Base-by-base conservation (phyloP, 1,284 basidiomycete genomes). In the Inonotus hispidus region DNA sequence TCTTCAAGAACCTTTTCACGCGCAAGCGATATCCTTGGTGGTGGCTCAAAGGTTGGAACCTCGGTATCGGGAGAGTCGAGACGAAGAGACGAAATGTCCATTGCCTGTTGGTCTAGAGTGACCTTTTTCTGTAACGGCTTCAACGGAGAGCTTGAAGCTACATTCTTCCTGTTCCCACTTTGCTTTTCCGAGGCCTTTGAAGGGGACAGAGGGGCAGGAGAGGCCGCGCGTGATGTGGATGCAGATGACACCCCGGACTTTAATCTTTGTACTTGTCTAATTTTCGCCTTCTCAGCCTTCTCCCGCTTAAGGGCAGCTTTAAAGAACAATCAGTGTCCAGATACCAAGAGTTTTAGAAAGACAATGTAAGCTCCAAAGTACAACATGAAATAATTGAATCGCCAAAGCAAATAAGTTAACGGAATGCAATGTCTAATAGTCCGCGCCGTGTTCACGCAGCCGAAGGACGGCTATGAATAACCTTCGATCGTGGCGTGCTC, bases 1-100 rank as follows among this genome's bases (percentile, higher is more conserved):
- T 97, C 92, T 64, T 92, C 90, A 14, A 98, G 72, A 56, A 98
- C 75, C 71, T 91, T 95, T 71, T 93, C 94, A 66, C 85, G 82
- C 13, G 92, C 88, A 68, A 93, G 81, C 25, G 77, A 82, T 65
- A 90, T 75, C 68, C 84, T 90, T 4, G 89, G 82, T 52, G 72
- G 80, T 25, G 78, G 78, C 64, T 90, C 90, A 49, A 82, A 78
- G 14, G 70, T 71, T 6, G 68, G 66, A 39, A 72, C 70, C 46
- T 77, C 72, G 25, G 79, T 73, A 45, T 78, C 79, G 49, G 79
- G 77, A 39, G 77, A 73, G 27, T 76, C 74, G 35, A 96, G 74
- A 71, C 92, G 91, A 64, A 94, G 74, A 4, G 81, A 90, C 27
- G 85, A 82, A 57, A 95, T 74, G 74, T 95, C 94, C 67, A 89